phyloP scores from a whole-genome alignment of 305 asterid genomes.

The Rubia peregrina region DNA sequence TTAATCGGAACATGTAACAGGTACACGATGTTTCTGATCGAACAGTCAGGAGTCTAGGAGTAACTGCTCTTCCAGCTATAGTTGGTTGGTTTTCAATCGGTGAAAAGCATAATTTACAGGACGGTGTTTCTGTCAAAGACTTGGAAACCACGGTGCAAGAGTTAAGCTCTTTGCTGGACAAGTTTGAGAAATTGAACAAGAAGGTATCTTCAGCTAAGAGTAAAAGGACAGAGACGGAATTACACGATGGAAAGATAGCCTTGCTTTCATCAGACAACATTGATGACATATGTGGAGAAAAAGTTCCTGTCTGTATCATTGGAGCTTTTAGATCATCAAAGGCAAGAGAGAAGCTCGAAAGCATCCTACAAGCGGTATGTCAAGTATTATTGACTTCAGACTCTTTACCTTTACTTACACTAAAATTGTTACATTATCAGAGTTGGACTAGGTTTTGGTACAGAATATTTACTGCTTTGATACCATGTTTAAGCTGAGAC shows the following conservation, averaged over 20 bases:
- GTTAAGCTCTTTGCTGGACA: constrained; percentile 62
- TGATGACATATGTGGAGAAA: constrained; percentile 53
- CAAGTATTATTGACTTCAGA: not conserved
- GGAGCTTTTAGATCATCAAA: constrained; percentile 71
- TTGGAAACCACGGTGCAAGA: constrained; percentile 70
- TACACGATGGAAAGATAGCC: constrained; percentile 38
- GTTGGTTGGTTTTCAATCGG: constrained; percentile 85
- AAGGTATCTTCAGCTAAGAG: constrained; percentile 41
- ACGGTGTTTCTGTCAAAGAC: constrained; percentile 73
- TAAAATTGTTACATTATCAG: too few relatives aligned
- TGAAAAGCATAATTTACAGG: constrained; percentile 52
- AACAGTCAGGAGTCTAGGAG: constrained; percentile 45
- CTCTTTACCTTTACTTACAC: not conserved
- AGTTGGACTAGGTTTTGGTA: too few relatives aligned
- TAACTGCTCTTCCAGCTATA: constrained; percentile 77
- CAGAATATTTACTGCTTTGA: too few relatives aligned
- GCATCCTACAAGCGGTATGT: constrained; percentile 60
- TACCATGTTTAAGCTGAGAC: too few relatives aligned
- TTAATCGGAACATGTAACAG: constrained; percentile 26
- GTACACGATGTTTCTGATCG: constrained; percentile 64
- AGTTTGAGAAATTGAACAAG: constrained; percentile 59
- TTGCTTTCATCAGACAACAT: constrained; percentile 60
- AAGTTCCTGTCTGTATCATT: constrained; percentile 67
- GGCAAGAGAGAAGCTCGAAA: constrained; percentile 49
- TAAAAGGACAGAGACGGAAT: constrained; percentile 31